Base-by-base conservation (phyloP, 1,139 yeast species). In the Candida tropicalis region DNA sequence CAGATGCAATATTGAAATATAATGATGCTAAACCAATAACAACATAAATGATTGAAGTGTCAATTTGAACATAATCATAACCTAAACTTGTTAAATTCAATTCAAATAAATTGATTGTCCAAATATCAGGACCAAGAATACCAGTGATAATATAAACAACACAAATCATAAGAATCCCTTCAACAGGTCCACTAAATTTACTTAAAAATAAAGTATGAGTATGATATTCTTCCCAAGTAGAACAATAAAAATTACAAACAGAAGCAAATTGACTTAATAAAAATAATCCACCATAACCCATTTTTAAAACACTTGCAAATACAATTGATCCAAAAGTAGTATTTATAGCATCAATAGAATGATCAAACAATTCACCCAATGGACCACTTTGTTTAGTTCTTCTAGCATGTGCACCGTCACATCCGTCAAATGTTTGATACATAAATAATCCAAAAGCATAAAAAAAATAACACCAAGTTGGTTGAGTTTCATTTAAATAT, bases 211-310 rank as follows among this genome's bases (percentile, higher is more conserved):
- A 71, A 26, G 84, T 85, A 54, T 90, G 96, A 1, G 98, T 91
- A 58, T 90, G 95, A 61, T 80, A 91, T 60, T 90, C 97, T 66
- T 91, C 98, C 98, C 98, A 91, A 0, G 98, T 91, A 38, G 95
- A 84, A 44, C 88, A 66, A 60, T 90, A 91, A 60, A 91, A 91
- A 65, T 91, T 91, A 53, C 84, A 77, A 40, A 89, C 75, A 6
- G 91, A 72, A 7, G 86, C 85, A 63, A 89, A 87, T 61, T 89
- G 97, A 10, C 88, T 67, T 42, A 82, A 52, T 47, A 88, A 59
- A 35, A 87, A 70, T 49, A 78, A 57, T 68, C 82, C 77, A 5
- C 86, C 79, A 56, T 79, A 84, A 0, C 96, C 95, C 63, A 86
- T 69, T 46, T 85, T 84, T 33, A 84, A 73, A 8, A 81, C 89